phyloP scores from a whole-genome alignment of 257 asterid genomes.

The Verbena officinalis region DNA sequence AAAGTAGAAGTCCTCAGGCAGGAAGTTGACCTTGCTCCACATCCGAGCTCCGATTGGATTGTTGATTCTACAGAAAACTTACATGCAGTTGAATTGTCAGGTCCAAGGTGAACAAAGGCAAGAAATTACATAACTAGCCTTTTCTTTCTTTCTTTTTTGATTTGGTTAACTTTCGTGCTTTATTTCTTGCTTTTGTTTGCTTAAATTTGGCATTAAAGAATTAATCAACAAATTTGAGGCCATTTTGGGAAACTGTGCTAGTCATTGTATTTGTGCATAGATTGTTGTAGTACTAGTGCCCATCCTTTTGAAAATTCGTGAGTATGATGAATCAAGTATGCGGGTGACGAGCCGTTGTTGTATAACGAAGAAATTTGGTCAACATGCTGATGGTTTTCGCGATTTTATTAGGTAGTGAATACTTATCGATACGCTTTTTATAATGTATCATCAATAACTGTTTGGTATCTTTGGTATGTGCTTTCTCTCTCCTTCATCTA shows the following conservation, averaged over 20 bases:
- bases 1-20: constrained; percentile 48
- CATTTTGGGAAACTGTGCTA: neutral
- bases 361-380: constrained; percentile 20
- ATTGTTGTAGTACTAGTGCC: too few relatives aligned
- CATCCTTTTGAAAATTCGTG: constrained; percentile 15
- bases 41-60: constrained; percentile 48
- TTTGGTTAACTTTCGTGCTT: neutral
- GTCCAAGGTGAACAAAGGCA: constrained; percentile 44
- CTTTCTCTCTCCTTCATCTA: too few relatives aligned
- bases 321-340: constrained; percentile 20
- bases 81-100: constrained; percentile 57
- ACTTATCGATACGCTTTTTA: too few relatives aligned
- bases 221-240: constrained; percentile 14
- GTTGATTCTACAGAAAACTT: constrained; percentile 51
- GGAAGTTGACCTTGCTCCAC: constrained; percentile 48
- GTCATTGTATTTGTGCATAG: too few relatives aligned
- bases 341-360: constrained; percentile 18
- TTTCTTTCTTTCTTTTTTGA: neutral
- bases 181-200: neutral
- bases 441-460: too few relatives aligned
- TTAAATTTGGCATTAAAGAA: too few relatives aligned
- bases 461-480: too few relatives aligned
- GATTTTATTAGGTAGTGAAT: neutral
- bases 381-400: constrained; percentile 10
- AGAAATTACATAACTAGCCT: constrained; percentile 7